These are phyloP conservation scores for Phalaenopsis hybrid DNA, from an alignment of 116 monocot genomes.

Conservation along the genomic window DNA sequence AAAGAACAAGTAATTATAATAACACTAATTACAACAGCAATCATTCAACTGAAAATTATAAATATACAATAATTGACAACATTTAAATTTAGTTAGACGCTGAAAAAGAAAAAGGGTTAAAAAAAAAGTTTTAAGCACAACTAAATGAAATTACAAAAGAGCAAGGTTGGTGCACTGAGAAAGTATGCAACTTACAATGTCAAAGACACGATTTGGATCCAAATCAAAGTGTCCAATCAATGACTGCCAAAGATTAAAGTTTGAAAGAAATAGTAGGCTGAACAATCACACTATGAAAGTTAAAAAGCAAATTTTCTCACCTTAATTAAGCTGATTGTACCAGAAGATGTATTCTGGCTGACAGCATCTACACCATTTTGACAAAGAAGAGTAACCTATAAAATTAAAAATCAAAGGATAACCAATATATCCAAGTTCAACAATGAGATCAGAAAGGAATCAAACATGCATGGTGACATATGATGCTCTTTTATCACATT, in stretches of 20 bases:
- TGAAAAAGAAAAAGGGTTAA: not conserved
- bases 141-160: not conserved
- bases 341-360: conserved; percentile 33
- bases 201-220: conserved; percentile 98
- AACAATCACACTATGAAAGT: not conserved
- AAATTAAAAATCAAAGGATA: conserved; percentile 10
- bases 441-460: not conserved
- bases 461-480: not conserved
- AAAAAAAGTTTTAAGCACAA: not conserved
- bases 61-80: not conserved
- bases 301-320: conserved; percentile 18
- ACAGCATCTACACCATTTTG: conserved; percentile 58
- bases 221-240: conserved; percentile 98
- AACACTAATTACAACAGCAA: not conserved
- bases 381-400: conserved; percentile 93
- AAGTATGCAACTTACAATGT: conserved; percentile 67
- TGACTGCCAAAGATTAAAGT: conserved; percentile 52
- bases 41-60: not conserved
- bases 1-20: conserved; percentile 2
- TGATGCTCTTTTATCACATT: not conserved
- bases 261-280: not conserved
- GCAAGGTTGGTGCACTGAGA: not conserved
- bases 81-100: not conserved
- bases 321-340: conserved; percentile 84
- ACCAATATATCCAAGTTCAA: not conserved